Base-by-base conservation (phyloP, 1,284 basidiomycete genomes). In the Boletus sp. region DNA sequence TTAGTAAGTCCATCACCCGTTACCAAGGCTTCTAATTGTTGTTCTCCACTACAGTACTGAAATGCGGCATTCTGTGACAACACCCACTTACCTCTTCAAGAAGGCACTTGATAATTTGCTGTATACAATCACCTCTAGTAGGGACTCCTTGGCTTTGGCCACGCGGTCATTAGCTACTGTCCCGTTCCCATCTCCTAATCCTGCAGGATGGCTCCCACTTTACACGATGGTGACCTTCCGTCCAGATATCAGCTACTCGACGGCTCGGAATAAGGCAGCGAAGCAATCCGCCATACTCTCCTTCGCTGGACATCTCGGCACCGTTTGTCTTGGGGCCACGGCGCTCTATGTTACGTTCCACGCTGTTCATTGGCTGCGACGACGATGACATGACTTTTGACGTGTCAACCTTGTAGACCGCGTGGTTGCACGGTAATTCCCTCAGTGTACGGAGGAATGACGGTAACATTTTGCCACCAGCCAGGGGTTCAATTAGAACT, bases 181-280 rank as follows among this genome's bases (percentile, higher is more conserved):
- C 41, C 71, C 81, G 14, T 90, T 85, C 64, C 75, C 78, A 39
- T 62, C 77, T 50, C 62, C 66, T 44, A 66, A 73, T 46, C 81
- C 84, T 32, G 67, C 68, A 49, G 89, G 88, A 29, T 99, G 95
- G 95, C 77, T 91, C 49, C 90, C 91, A 43, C 75, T 96, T 45
- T 99, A 99, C 69, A 90, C 90, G 27, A 95, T 98, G 93, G 89
- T 96, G 55, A 97, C 95, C 32, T 99, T 99, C 73, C 80, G 93
- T 33, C 91, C 92, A 37, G 94, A 97, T 67, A 81, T 97, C 55
- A 87, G 85, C 61, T 98, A 98, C 66, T 83, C 84, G 50, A 80
- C 77, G 32, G 90, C 81, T 36, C 76, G 77, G 60, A 74, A 69
- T 57, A 82, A 80, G 64, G 82, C 81, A 45, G 70, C 67, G 54